A percentile compares a stretch with the other conserved stretches of the same genome.
Conservation (phyloP, 2,329 filamentous ascomycete genomes). For the Metarhizium brunneum region DNA sequence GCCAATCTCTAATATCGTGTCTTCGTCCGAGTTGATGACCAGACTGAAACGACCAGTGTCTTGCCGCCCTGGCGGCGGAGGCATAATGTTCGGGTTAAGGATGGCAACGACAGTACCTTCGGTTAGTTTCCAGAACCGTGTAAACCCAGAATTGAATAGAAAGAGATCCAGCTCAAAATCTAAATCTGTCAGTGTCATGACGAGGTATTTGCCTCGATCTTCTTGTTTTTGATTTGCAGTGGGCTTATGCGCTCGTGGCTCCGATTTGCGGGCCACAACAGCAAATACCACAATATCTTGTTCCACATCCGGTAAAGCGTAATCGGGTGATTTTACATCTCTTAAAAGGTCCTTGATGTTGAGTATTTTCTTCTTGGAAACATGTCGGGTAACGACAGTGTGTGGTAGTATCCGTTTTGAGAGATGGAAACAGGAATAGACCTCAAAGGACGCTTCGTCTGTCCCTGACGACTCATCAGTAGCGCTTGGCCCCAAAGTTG, state of each 20-base stretch:
- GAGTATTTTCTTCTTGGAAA: conserved; percentile 69
- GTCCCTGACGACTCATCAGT: conserved; percentile 10
- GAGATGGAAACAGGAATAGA: conserved; percentile 78
- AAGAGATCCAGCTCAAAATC: conserved; percentile 88
- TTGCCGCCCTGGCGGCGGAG: conserved; percentile 63
- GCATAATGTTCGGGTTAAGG: conserved; percentile 85
- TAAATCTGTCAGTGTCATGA: conserved; percentile 76
- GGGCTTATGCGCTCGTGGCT: conserved; percentile 55
- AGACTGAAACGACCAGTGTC: conserved; percentile 81
- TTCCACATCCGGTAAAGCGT: conserved; percentile 71
- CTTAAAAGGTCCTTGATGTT: conserved; percentile 73
- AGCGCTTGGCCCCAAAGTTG: background rate
- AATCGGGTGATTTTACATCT: conserved; percentile 73
- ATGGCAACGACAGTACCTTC: conserved; percentile 88
- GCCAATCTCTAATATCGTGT: conserved; percentile 86
- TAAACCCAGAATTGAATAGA: conserved; percentile 83
- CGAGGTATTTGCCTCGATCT: conserved; percentile 81
- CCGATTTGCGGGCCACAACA: conserved; percentile 81
- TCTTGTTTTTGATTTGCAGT: conserved; percentile 35
- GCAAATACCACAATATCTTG: conserved; percentile 85
- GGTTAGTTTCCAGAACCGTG: conserved; percentile 87
- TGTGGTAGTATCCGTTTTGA: conserved; percentile 78
- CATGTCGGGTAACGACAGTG: conserved; percentile 64
- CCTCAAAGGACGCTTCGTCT: conserved; percentile 56
- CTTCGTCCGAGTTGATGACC: conserved; percentile 74